Conservation (phyloP, 73 alveolate genomes). For the Blepharisma stoltei region DNA sequence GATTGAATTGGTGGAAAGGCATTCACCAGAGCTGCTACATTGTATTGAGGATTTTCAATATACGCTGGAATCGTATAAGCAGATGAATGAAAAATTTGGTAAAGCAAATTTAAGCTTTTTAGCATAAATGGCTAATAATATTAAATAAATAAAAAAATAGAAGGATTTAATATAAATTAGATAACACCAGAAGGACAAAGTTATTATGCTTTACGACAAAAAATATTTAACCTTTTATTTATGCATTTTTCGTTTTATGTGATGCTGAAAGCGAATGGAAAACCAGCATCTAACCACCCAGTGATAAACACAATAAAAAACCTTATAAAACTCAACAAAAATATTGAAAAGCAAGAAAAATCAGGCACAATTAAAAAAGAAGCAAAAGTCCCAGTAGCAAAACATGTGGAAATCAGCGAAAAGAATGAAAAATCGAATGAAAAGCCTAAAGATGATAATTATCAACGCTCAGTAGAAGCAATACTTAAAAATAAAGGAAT, state of each 20-base stretch:
- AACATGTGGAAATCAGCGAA: background rate
- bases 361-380: background rate
- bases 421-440: background rate
- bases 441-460: background rate
- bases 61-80: background rate
- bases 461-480: background rate
- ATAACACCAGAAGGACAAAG: background rate
- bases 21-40: slow-evolving; percentile 13
- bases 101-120: too few relatives aligned
- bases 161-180: too few relatives aligned
- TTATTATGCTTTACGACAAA: background rate
- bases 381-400: background rate
- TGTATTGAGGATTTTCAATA: background rate
- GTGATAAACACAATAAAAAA: background rate
- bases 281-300: slow-evolving; percentile 1
- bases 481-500: slow-evolving; percentile 25
- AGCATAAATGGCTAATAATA: background rate
- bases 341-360: background rate
- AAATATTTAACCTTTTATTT: background rate
- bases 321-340: background rate
- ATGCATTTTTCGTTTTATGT: slow-evolving; percentile 14
- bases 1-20: slow-evolving; percentile 27
- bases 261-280: slow-evolving; percentile 26
- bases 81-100: too few relatives aligned
- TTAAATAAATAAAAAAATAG: background rate